phyloP scores from a whole-genome alignment of 2,329 filamentous ascomycete species.

The Neopestalotiopsis sp. region DNA sequence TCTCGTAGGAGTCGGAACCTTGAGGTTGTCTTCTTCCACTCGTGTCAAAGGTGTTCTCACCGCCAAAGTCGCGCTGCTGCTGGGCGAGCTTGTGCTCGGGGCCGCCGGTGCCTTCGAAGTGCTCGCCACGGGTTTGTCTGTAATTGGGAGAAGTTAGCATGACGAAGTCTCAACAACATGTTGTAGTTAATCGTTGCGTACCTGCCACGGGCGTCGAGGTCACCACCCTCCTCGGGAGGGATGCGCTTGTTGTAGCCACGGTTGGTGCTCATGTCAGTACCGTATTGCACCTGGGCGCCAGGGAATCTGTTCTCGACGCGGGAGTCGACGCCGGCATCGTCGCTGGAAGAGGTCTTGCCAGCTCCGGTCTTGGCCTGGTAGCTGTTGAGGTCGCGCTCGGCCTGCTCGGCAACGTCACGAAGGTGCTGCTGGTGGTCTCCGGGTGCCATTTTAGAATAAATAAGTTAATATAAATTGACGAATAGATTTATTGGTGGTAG shows the following conservation, averaged over 20 bases:
- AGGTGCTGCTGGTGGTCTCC: slow-evolving; percentile 37
- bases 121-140: slow-evolving; percentile 50
- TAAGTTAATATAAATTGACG: neutral
- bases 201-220: slow-evolving; percentile 50
- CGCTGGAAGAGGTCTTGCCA: slow-evolving; percentile 42
- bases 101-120: slow-evolving; percentile 50
- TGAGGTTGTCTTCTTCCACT: slow-evolving; percentile 10
- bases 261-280: slow-evolving; percentile 51
- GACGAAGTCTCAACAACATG: neutral
- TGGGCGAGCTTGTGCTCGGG: slow-evolving; percentile 45
- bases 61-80: slow-evolving; percentile 37
- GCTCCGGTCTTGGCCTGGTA: slow-evolving; percentile 54
- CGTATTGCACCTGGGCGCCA: slow-evolving; percentile 45
- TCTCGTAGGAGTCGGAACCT: slow-evolving; percentile 18
- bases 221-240: slow-evolving; percentile 50
- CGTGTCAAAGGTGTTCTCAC: slow-evolving; percentile 41
- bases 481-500: neutral
- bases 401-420: slow-evolving; percentile 49
- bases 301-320: slow-evolving; percentile 50
- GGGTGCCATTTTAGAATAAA: slow-evolving; percentile 38
- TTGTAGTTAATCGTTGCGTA: slow-evolving; percentile 30
- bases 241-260: slow-evolving; percentile 51
- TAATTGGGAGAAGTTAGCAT: slow-evolving; percentile 20
- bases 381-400: slow-evolving; percentile 54
- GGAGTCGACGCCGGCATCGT: slow-evolving; percentile 49